A percentile compares a stretch with the other conserved stretches of the same genome.
Conservation (phyloP, 495 filamentous ascomycete genomes). For the Hypomontagnella monticulosa region DNA sequence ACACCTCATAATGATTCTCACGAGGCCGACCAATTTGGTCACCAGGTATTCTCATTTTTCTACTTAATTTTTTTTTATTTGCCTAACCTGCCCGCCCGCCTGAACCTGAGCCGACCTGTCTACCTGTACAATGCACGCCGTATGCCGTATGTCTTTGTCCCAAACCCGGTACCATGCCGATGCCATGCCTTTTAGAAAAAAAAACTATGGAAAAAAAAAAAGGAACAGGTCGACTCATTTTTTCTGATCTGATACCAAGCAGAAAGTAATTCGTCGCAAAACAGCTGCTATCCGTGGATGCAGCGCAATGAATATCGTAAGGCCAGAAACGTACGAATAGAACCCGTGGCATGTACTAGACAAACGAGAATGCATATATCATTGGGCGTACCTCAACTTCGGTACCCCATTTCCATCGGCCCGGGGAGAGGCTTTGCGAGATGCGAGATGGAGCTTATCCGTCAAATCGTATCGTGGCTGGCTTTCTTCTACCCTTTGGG, state of each 20-base stretch:
- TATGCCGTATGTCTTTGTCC: slow-evolving; percentile 35
- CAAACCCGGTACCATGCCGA: slow-evolving; percentile 32
- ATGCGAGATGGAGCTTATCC: slow-evolving; percentile 23
- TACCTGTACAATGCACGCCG: slow-evolving; percentile 44
- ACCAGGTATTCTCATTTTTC: slow-evolving; percentile 30
- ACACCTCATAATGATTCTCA: slow-evolving; percentile 5
- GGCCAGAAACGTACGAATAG: slow-evolving; percentile 21
- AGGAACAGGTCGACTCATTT: slow-evolving; percentile 27
- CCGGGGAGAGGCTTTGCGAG: slow-evolving; percentile 15
- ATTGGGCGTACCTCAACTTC: slow-evolving; percentile 17
- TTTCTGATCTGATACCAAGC: slow-evolving; percentile 23
- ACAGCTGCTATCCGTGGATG: slow-evolving; percentile 22
- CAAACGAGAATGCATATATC: slow-evolving; percentile 44
- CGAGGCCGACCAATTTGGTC: slow-evolving; percentile 23
- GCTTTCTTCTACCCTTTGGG: neutral
- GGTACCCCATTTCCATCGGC: slow-evolving; percentile 17
- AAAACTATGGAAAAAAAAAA: slow-evolving; percentile 16
- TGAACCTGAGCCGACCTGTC: slow-evolving; percentile 35
- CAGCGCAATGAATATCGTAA: slow-evolving; percentile 30
- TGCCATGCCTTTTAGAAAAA: slow-evolving; percentile 32
- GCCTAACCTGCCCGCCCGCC: slow-evolving; percentile 28
- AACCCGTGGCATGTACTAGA: slow-evolving; percentile 28
- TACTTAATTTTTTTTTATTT: slow-evolving; percentile 21
- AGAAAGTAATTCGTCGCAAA: slow-evolving; percentile 33
- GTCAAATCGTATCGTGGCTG: slow-evolving; percentile 13